Evolutionary conservation across 2,329 filamentous ascomycete species (phyloP).

Genomic region (Anisogramma anomala): DNA sequence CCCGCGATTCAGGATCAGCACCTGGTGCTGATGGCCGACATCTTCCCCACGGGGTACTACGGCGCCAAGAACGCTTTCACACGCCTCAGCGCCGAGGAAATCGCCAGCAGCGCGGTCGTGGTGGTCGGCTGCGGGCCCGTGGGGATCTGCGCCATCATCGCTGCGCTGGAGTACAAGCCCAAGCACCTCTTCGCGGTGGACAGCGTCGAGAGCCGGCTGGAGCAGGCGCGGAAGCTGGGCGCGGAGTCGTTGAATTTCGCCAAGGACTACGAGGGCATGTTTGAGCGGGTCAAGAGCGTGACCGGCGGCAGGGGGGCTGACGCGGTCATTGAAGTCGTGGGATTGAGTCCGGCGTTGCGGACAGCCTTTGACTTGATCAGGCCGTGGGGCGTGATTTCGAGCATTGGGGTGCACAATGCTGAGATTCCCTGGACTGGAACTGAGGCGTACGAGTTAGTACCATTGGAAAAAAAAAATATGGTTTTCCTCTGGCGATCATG

Average conservation of each 20-base stretch:
- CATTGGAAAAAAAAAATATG: neutral
- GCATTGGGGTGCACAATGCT: constrained; percentile 64
- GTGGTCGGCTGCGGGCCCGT: constrained; percentile 79
- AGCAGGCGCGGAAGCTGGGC: constrained; percentile 60
- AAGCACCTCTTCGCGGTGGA: constrained; percentile 71
- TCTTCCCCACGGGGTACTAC: constrained; percentile 81
- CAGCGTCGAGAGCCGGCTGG: constrained; percentile 61
- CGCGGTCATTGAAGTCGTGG: constrained; percentile 70
- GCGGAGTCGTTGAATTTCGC: constrained; percentile 76
- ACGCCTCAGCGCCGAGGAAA: constrained; percentile 33
- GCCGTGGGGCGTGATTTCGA: constrained; percentile 62
- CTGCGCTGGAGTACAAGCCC: constrained; percentile 63
- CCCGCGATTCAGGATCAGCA: constrained; percentile 59
- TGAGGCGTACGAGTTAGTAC: constrained; percentile 45
- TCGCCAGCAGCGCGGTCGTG: constrained; percentile 58
- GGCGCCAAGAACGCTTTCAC: constrained; percentile 69
- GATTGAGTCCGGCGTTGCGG: constrained; percentile 54
- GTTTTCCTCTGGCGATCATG: constrained; percentile 4
- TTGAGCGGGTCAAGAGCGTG: constrained; percentile 58
- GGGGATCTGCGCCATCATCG: constrained; percentile 71
- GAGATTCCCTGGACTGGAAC: constrained; percentile 58
- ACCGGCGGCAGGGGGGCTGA: constrained; percentile 77
- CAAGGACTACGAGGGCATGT: constrained; percentile 51
- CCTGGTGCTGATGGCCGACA: constrained; percentile 71
- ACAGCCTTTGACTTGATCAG: constrained; percentile 61